Percentiles rank a stretch among this genome's conserved stretches.
phyloP scores from a whole-genome alignment of 257 asterid species.

The Mitragyna speciosa region DNA sequence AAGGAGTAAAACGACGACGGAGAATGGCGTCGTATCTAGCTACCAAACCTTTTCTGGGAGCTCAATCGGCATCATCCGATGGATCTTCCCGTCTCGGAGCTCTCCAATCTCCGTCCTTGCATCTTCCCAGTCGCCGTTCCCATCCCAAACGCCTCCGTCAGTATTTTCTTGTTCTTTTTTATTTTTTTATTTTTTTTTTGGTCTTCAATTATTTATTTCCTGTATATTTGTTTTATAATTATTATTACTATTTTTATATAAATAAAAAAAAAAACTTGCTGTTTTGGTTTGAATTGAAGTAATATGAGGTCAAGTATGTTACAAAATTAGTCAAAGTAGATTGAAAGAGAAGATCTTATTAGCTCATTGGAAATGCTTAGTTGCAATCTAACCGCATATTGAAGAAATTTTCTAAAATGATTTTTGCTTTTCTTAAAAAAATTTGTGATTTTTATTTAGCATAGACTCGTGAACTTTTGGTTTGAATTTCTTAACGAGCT shows the following conservation, averaged over 20 bases:
- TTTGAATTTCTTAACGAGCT: too few species aligned
- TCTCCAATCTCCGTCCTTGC: conserved; percentile 46
- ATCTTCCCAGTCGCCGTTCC: conserved; percentile 52
- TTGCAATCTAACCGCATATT: too few species aligned
- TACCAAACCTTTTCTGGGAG: conserved; percentile 65
- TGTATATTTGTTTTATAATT: not conserved
- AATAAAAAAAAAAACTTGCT: not conserved
- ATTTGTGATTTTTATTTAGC: too few species aligned
- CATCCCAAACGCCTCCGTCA: conserved; percentile 66
- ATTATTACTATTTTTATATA: too few species aligned
- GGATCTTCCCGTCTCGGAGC: conserved; percentile 59
- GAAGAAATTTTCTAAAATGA: too few species aligned
- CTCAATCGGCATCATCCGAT: conserved; percentile 42
- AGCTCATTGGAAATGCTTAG: not conserved
- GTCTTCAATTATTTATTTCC: not conserved
- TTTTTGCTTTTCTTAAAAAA: too few species aligned
- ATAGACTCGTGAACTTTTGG: not conserved
- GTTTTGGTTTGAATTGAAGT: not conserved
- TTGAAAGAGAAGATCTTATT: not conserved
- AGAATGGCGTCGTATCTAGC: conserved; percentile 65
- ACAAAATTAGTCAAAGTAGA: not conserved
- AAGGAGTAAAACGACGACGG: conserved; percentile 4
- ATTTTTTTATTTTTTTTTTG: not conserved
- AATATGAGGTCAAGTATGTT: not conserved
- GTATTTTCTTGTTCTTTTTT: not conserved